Conservation (phyloP, 2,329 filamentous ascomycete species). For the Penicillium sp. region DNA sequence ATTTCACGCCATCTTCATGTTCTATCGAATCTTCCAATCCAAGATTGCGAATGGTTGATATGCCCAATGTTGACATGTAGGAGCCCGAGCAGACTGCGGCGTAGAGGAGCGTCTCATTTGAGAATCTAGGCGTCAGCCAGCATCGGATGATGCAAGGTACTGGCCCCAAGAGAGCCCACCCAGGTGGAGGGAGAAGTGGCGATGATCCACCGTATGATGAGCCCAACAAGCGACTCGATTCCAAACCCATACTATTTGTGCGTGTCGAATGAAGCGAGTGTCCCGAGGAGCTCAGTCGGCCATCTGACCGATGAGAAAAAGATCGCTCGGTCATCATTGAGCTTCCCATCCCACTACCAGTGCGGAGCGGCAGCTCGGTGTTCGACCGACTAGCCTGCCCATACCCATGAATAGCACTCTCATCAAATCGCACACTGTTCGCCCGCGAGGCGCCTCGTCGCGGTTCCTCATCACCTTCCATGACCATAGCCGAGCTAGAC, state of each 20-base stretch:
- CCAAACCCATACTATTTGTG: conserved; percentile 84
- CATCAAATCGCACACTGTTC: conserved; percentile 96
- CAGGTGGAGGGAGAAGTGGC: conserved; percentile 76
- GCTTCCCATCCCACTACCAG: conserved; percentile 74
- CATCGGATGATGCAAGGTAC: conserved; percentile 94
- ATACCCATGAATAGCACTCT: conserved; percentile 89
- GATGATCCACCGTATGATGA: conserved; percentile 69
- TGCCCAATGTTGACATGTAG: conserved; percentile 79
- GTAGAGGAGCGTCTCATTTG: conserved; percentile 84
- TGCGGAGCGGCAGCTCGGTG: conserved; percentile 76
- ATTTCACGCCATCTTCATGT: conserved; percentile 64
- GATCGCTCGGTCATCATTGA: conserved; percentile 86
- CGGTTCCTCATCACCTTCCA: conserved; percentile 83
- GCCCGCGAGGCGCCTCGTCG: conserved; percentile 86
- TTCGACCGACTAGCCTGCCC: conserved; percentile 79
- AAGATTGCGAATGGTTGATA: conserved; percentile 71
- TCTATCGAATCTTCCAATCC: conserved; percentile 67
- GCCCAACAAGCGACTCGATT: conserved; percentile 64
- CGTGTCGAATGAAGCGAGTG: conserved; percentile 74
- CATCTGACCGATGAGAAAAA: conserved; percentile 93
- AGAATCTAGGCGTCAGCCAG: conserved; percentile 89
- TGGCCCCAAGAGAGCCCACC: conserved; percentile 80
- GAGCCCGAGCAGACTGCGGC: conserved; percentile 91
- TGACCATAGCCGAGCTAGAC: conserved; percentile 70
- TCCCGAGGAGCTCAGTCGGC: conserved; percentile 88